Percentiles rank a stretch among this genome's conserved stretches.
phyloP scores from a whole-genome alignment of 1,139 yeast species.

The Taphrina deformans region DNA sequence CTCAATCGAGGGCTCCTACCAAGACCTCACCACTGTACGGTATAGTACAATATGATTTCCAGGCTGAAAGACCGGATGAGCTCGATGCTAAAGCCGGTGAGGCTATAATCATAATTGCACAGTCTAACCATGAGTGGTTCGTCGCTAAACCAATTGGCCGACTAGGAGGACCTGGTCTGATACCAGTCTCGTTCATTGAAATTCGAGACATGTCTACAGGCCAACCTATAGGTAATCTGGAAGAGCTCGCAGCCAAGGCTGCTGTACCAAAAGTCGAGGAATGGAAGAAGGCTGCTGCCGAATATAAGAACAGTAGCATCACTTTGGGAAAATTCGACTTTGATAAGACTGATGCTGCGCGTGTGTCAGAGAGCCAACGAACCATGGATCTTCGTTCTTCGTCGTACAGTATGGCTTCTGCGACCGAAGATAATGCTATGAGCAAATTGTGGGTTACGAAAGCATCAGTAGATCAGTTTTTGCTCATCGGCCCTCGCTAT shows the following conservation, averaged over 20 bases:
- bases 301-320: constrained; percentile 87
- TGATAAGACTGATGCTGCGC: constrained; percentile 36
- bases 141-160: constrained; percentile 95
- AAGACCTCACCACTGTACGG: constrained; percentile 55
- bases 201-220: constrained; percentile 75
- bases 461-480: constrained; percentile 66
- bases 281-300: constrained; percentile 90
- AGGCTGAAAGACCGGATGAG: constrained; percentile 88
- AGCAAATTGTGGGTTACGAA: constrained; percentile 56
- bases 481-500: constrained; percentile 80
- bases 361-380: background rate
- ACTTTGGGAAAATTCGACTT: constrained; percentile 61
- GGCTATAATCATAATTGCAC: constrained; percentile 88
- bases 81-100: constrained; percentile 82
- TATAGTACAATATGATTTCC: constrained; percentile 73
- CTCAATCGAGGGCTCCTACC: background rate
- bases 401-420: background rate
- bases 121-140: constrained; percentile 94
- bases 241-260: constrained; percentile 56
- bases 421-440: background rate
- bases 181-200: constrained; percentile 87
- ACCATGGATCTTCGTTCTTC: background rate
- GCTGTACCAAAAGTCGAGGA: constrained; percentile 89
- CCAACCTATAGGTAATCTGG: constrained; percentile 52
- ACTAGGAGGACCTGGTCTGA: constrained; percentile 94